Base-by-base conservation (phyloP, 2,329 filamentous ascomycete species). In the Fonsecaea monophora region DNA sequence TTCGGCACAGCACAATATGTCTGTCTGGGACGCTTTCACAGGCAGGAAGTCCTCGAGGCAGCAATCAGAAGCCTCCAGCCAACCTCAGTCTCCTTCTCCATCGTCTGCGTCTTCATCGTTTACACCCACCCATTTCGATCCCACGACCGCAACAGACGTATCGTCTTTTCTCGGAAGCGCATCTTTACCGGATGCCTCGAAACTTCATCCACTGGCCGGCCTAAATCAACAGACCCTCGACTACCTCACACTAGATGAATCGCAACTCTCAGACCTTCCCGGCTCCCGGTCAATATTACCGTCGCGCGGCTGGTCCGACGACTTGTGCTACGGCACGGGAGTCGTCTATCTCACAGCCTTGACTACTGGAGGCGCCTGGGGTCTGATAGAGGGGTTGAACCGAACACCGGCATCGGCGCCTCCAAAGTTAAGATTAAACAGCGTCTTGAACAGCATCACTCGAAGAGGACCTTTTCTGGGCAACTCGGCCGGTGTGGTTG, bases 321-420 rank as follows among this genome's bases (percentile, higher is more conserved):
- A 99, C 79, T 87, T 99, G 67, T 98, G 95, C 82, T 99, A 99
- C 79, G 95, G 96, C 76, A 96, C 95, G 25, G 95, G 95, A 74
- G 89, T 94, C 69, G 97, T 93, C 77, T 99, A 99, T 78, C 84
- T 99, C 68, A 84, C 91, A n/a, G 95, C 91, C 6, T 83, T 99
- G 74, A 86, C 90, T 48, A 78, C 96, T 72, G 95, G 95, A 79
- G 95, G 95, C 72, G 89, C 88, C 65, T 98, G 94, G 94, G 95
- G 95, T 69, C 80, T 99, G 73, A 90, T 91, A 71, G 95, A 99
- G 81, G 95, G 95, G 10, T 82, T 98, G 74, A 88, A 89, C 76
- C 89, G 90, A 79, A 84, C 86, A 68, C 86, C 87, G 0, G 76
- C 82, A 0, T 91, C 89, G n/a, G 87, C 87, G 68, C 90, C 94